A percentile compares a stretch with the other conserved stretches of the same genome.
Conservation (phyloP, 805 yeast species). For the Saccharomycopsis fodiens region DNA sequence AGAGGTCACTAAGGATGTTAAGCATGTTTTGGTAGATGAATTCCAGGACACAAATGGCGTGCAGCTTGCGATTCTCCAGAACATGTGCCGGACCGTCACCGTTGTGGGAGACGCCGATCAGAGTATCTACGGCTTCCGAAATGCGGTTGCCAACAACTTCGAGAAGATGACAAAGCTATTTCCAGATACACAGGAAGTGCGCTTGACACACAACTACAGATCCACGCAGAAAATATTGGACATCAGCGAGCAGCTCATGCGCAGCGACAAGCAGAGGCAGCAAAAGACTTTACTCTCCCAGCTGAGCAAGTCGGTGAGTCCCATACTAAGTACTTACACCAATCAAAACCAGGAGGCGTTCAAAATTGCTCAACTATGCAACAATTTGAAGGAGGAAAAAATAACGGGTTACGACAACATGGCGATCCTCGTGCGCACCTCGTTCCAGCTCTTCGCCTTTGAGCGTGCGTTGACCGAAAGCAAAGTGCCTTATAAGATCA, state of each 20-base stretch:
- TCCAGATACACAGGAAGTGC: constrained; percentile 28
- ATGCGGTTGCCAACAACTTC: constrained; percentile 68
- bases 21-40: constrained; percentile 85
- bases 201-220: constrained; percentile 67
- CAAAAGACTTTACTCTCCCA: constrained; percentile 41
- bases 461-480: constrained; percentile 53
- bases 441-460: constrained; percentile 50
- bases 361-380: constrained; percentile 25
- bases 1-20: constrained; percentile 40
- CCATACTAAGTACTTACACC: background rate
- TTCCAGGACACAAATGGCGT: constrained; percentile 85
- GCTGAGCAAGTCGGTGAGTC: constrained; percentile 15
- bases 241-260: constrained; percentile 58
- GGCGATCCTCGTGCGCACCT: constrained; percentile 63
- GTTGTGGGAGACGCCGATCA: constrained; percentile 97
- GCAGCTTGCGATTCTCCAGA: constrained; percentile 62
- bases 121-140: constrained; percentile 82
- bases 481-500: constrained; percentile 56
- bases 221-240: constrained; percentile 63
- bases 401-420: constrained; percentile 43
- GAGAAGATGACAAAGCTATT: constrained; percentile 35
- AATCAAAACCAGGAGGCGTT: background rate
- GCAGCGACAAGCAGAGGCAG: constrained; percentile 39
- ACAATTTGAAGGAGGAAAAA: constrained; percentile 33
- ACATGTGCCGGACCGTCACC: constrained; percentile 50